A percentile compares a stretch with the other conserved stretches of the same genome.
These are phyloP conservation scores for Actinomucor elegans DNA, from an alignment of 371 early-diverging fungal genomes.

Conservation along the genomic window DNA sequence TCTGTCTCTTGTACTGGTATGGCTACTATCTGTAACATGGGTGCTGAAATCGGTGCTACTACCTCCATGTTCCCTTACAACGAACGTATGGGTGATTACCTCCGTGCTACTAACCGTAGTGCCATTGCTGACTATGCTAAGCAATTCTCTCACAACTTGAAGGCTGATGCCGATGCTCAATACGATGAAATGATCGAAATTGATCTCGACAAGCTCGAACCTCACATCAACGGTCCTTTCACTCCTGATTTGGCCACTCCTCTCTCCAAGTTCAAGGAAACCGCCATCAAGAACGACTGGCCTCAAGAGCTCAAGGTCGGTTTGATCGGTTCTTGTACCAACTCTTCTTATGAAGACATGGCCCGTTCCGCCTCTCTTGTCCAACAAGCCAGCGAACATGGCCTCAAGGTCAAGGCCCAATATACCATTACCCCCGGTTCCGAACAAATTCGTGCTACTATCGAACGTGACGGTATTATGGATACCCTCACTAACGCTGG, in stretches of 20 bases:
- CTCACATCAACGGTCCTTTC: conserved; percentile 96
- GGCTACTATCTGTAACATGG: conserved; percentile 99
- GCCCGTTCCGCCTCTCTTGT: conserved; percentile 86
- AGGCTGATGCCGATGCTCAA: conserved; percentile 81
- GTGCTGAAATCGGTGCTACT: conserved; percentile 96
- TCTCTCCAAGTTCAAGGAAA: conserved; percentile 81
- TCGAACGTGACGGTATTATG: conserved; percentile 89
- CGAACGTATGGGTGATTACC: conserved; percentile 81
- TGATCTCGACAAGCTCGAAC: conserved; percentile 83
- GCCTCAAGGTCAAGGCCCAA: conserved; percentile 75
- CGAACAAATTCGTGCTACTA: conserved; percentile 94
- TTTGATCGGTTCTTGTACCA: conserved; percentile 95
- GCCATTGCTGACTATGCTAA: conserved; percentile 75
- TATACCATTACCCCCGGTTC: conserved; percentile 93
- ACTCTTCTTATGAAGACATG: conserved; percentile 96
- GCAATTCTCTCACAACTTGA: conserved; percentile 73
- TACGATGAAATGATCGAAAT: conserved; percentile 95
- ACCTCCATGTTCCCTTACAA: conserved; percentile 95
- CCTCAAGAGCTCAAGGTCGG: conserved; percentile 80
- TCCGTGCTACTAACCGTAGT: conserved; percentile 80
- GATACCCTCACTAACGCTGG: conserved; percentile 75
- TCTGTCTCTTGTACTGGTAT: conserved; percentile 94
- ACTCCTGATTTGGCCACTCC: conserved; percentile 94
- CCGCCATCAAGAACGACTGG: conserved; percentile 81
- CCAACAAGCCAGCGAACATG: conserved; percentile 76